Conservation (phyloP, 208 protist genomes). For the Leptomonas seymouri region DNA sequence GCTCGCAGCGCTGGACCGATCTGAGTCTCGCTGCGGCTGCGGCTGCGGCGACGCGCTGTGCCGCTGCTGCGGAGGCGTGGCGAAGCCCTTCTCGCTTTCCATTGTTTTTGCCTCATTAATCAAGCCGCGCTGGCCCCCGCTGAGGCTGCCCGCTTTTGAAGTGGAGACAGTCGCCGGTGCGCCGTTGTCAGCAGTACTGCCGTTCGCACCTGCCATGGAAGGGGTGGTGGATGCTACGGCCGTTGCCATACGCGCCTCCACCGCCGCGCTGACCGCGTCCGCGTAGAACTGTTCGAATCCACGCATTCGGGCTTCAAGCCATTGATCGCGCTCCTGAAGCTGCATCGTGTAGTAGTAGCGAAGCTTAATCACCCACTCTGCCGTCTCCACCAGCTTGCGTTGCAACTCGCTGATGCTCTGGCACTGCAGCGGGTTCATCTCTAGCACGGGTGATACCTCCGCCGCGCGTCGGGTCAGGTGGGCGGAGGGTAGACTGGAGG, state of each 20-base stretch:
- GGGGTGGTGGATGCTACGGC: background rate
- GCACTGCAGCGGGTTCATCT: slow-evolving; percentile 62
- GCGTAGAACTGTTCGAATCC: slow-evolving; percentile 30
- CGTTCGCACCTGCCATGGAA: background rate
- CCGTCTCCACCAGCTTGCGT: slow-evolving; percentile 61
- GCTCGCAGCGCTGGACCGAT: background rate
- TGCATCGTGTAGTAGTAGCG: slow-evolving; percentile 58
- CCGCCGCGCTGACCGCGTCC: background rate
- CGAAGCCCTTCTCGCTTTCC: slow-evolving; percentile 6
- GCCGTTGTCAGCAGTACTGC: slow-evolving; percentile 7
- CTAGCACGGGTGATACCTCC: slow-evolving; percentile 52
- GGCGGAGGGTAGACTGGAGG: slow-evolving; percentile 23
- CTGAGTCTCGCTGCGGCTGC: background rate
- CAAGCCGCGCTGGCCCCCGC: background rate
- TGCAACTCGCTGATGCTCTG: slow-evolving; percentile 54
- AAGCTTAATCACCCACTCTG: slow-evolving; percentile 53
- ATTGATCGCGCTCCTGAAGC: slow-evolving; percentile 48
- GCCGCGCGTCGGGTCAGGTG: slow-evolving; percentile 50
- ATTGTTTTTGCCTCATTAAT: background rate
- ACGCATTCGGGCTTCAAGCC: slow-evolving; percentile 53
- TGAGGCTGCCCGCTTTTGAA: background rate
- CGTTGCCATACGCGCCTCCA: background rate
- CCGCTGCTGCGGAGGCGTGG: background rate
- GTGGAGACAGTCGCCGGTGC: slow-evolving; percentile 15
- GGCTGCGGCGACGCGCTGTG: background rate